Evolutionary conservation across 1,139 yeast genomes (phyloP), one percentile per base, ranked within the genome.

Genomic region (Saccharomyces hybrid): DNA sequence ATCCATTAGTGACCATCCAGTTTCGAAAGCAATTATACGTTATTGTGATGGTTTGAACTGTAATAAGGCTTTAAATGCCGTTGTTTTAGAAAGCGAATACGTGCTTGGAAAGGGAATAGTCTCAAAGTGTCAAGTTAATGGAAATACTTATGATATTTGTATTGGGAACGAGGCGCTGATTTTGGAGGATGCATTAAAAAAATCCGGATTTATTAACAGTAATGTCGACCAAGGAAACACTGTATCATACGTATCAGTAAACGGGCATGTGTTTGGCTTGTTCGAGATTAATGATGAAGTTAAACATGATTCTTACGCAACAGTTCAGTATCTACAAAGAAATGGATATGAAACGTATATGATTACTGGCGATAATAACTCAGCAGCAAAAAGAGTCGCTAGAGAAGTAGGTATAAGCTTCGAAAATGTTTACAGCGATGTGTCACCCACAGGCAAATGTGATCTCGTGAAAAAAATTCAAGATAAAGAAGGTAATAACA

Each of bases 351-450:
- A 78, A 11, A 84, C 90, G n/a, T 96, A 91, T 6, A 84, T 93
- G 81, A 88, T 93, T 1, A 89, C 97, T 1, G 99, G 99, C 48
- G 99, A 93, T 68, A 81, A 82, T 56, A 70, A 70, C 5, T 74
- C 74, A 27, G 82, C 88, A 1, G 95, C 97, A 0, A 67, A 73
- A 44, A 76, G 77, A 54, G 80, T 89, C 42, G 97, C 95, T 0
- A 62, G 68, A 9, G 78, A 80, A 53, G 79, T 89, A 49, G 95
- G 90, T 1, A 85, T 95, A 23, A 79, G 84, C 0, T 67, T 70
- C 6, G 73, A 77, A 5, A 82, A 86, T 63, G 83, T 88, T 3
- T 88, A 83, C 75, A 84, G 95, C 54, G 90, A 85, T 57, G 82
- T 88, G 1, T 75, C 86, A 0, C 98, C 99, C 0, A 76, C 79